These are phyloP conservation scores for Fusarium sambucinum DNA, from an alignment of 2,329 filamentous ascomycete genomes.

Conservation along the genomic window DNA sequence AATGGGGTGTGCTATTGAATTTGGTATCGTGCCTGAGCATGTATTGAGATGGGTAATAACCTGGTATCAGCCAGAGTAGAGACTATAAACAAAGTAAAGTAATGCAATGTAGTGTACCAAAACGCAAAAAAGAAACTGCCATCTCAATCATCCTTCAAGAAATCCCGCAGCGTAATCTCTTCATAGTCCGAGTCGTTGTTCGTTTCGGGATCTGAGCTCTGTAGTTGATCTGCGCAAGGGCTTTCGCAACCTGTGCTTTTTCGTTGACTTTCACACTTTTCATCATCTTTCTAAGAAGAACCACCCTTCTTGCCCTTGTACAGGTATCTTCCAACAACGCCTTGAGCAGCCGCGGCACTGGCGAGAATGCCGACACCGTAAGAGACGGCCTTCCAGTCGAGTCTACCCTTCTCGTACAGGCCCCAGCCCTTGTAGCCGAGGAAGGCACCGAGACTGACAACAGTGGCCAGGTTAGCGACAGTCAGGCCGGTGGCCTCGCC, in stretches of 20 bases:
- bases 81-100: slow-evolving; percentile 24
- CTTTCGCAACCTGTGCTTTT: neutral
- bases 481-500: slow-evolving; percentile 59
- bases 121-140: slow-evolving; percentile 23
- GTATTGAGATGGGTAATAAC: slow-evolving; percentile 41
- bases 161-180: neutral
- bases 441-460: slow-evolving; percentile 66
- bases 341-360: slow-evolving; percentile 63
- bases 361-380: slow-evolving; percentile 65
- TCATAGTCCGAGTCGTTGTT: neutral
- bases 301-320: slow-evolving; percentile 55
- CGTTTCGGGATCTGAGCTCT: neutral
- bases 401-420: slow-evolving; percentile 64
- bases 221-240: neutral
- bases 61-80: slow-evolving; percentile 44
- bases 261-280: neutral
- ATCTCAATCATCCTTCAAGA: slow-evolving; percentile 1
- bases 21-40: slow-evolving; percentile 31
- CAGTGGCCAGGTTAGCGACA: slow-evolving; percentile 61
- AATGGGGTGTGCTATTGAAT: neutral
- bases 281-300: slow-evolving; percentile 30
- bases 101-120: slow-evolving; percentile 38
- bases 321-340: slow-evolving; percentile 62
- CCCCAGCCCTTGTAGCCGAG: slow-evolving; percentile 68
- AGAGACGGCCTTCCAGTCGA: slow-evolving; percentile 64